phyloP scores from a whole-genome alignment of 225 moss, liverwort and hornwort species.

The Polytrichum formosum region DNA sequence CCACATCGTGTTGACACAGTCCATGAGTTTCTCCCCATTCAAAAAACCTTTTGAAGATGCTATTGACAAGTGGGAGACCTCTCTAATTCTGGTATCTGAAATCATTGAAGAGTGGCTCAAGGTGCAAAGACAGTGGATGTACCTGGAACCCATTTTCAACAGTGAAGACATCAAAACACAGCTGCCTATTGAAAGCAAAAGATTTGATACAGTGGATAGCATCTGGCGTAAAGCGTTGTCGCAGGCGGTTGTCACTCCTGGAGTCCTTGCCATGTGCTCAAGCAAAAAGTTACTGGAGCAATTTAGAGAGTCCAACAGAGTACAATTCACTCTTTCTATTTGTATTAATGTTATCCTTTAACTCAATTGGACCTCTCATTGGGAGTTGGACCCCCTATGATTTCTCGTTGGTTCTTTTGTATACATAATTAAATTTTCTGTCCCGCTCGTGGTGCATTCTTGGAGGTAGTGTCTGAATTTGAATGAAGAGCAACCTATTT shows the following conservation, averaged over 20 bases:
- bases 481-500: too few relatives aligned
- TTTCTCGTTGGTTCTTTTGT: too few relatives aligned
- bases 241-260: conserved; percentile 49
- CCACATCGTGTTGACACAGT: conserved; percentile 82
- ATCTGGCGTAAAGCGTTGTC: conserved; percentile 64
- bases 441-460: too few relatives aligned
- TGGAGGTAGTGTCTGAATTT: too few relatives aligned
- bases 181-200: conserved; percentile 79
- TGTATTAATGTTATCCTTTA: not conserved
- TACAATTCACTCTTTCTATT: conserved; percentile 5
- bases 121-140: conserved; percentile 95
- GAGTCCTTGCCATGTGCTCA: conserved; percentile 74
- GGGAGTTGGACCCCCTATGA: too few relatives aligned
- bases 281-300: conserved; percentile 72
- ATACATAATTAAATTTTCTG: too few relatives aligned
- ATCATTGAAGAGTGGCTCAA: conserved; percentile 84
- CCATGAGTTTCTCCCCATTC: conserved; percentile 88
- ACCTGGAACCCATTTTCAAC: conserved; percentile 82
- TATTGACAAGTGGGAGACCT: conserved; percentile 75
- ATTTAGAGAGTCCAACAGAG: conserved; percentile 82
- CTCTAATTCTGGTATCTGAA: conserved; percentile 57
- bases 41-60: conserved; percentile 80
- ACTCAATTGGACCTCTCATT: too few relatives aligned
- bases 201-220: conserved; percentile 69
- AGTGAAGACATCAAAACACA: conserved; percentile 87